Conservation (phyloP, 441 rosid species). For the Populus trichocarpa region DNA sequence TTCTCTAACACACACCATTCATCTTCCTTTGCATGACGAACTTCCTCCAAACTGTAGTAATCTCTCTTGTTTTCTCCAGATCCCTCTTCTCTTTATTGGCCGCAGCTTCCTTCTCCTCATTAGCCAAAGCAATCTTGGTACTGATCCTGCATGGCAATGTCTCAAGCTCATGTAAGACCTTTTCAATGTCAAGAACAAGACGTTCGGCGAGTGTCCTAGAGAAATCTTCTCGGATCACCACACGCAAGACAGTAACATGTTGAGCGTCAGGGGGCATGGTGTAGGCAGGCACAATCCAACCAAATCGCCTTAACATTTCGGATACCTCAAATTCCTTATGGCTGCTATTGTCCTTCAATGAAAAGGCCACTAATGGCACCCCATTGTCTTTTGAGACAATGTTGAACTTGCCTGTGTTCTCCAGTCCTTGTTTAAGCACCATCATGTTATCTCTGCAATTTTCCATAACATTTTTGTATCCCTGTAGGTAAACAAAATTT, state of each 20-base stretch:
- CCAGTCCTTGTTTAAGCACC: background rate
- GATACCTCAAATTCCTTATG: background rate
- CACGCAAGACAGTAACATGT: background rate
- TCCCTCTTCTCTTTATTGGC: slow-evolving; percentile 10
- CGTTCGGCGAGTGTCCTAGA: background rate
- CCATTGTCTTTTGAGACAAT: background rate
- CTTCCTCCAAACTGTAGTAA: slow-evolving; percentile 2
- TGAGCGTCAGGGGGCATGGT: background rate
- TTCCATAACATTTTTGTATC: background rate
- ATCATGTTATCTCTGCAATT: background rate
- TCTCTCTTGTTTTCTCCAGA: background rate
- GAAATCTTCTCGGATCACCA: background rate
- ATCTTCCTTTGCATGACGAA: slow-evolving; percentile 5
- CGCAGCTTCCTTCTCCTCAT: background rate
- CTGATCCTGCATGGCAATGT: background rate
- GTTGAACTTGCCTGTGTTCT: background rate
- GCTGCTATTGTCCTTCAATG: background rate
- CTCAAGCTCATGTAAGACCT: background rate
- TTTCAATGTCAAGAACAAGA: background rate
- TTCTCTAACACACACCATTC: slow-evolving; percentile 6
- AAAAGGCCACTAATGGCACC: background rate
- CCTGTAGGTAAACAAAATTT: background rate
- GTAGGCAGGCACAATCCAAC: background rate
- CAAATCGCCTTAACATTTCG: background rate
- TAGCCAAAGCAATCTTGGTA: background rate